phyloP scores from a whole-genome alignment of 225 moss, liverwort and hornwort species.

The Thuidium tamariscinum region DNA sequence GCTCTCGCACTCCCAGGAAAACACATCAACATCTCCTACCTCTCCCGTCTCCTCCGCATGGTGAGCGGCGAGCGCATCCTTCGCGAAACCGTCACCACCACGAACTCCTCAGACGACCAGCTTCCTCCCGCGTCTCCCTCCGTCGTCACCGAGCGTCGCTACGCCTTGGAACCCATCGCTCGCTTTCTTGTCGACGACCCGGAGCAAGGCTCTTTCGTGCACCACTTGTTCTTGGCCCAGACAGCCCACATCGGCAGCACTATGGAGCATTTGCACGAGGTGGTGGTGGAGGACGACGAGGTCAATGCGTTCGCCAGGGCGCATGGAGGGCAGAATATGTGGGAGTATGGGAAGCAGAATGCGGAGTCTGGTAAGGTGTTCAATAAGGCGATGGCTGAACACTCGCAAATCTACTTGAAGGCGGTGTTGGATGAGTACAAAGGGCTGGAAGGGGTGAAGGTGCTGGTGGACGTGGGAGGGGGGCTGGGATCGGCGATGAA shows the following conservation, averaged over 20 bases:
- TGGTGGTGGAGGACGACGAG: not conserved
- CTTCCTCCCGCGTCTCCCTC: not conserved
- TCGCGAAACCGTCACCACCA: not conserved
- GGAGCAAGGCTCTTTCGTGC: not conserved
- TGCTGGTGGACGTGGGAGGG: constrained; percentile 34
- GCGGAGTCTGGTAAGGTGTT: not conserved
- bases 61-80: not conserved
- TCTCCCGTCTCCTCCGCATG: not conserved
- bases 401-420: not conserved
- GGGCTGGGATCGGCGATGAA: not conserved
- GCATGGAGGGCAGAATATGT: not conserved
- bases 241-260: not conserved
- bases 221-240: not conserved
- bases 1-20: not conserved
- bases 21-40: not conserved
- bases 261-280: constrained; percentile 5
- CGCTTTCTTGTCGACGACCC: constrained; percentile 8
- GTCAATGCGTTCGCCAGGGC: not conserved
- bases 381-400: not conserved
- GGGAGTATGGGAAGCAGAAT: not conserved
- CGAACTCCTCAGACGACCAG: too few species aligned
- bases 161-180: not conserved
- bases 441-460: constrained; percentile 1
- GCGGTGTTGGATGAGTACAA: constrained; percentile 8
- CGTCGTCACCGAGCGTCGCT: not conserved